Evolutionary conservation across 2,329 filamentous ascomycete genomes (phyloP).

Genomic region (Aspergillus pseudoterreus): DNA sequence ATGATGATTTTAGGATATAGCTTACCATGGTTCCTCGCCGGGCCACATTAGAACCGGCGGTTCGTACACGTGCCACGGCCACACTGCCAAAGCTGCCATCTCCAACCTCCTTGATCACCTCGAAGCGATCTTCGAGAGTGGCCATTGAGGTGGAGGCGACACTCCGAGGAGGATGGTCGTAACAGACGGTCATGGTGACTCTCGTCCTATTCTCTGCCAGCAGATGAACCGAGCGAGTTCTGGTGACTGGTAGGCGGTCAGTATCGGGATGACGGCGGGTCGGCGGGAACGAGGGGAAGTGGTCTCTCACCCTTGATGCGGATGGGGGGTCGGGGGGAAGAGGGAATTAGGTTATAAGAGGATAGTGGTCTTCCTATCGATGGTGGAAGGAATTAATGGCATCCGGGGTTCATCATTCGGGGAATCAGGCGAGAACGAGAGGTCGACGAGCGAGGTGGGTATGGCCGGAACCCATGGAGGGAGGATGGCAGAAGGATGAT

Average conservation of each 20-base stretch:
- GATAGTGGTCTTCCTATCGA: conserved; percentile 7
- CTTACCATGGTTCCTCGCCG: conserved; percentile 88
- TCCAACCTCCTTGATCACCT: conserved; percentile 95
- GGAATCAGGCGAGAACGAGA: conserved; percentile 14
- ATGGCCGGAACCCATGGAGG: conserved; percentile 22
- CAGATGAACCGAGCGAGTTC: conserved; percentile 33
- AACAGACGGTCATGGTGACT: conserved; percentile 69
- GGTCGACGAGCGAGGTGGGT: conserved; percentile 12
- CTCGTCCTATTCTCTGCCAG: conserved; percentile 36
- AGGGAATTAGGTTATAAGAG: conserved; percentile 5
- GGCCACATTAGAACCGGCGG: conserved; percentile 82
- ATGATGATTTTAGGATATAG: conserved; percentile 3
- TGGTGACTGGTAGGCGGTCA: conserved; percentile 11
- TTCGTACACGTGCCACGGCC: conserved; percentile 83
- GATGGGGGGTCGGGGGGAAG: background rate
- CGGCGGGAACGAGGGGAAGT: background rate
- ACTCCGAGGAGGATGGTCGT: conserved; percentile 67
- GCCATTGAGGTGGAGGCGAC: conserved; percentile 44
- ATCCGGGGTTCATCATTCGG: conserved; percentile 28
- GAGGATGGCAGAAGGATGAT: conserved; percentile 15
- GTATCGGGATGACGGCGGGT: background rate
- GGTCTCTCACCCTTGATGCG: conserved; percentile 7
- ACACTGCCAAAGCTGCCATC: conserved; percentile 99
- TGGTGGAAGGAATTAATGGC: conserved; percentile 20
- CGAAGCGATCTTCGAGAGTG: conserved; percentile 85